Evolutionary conservation across 2,329 filamentous ascomycete genomes (phyloP).

Genomic region (Pseudodiploospora longispora): DNA sequence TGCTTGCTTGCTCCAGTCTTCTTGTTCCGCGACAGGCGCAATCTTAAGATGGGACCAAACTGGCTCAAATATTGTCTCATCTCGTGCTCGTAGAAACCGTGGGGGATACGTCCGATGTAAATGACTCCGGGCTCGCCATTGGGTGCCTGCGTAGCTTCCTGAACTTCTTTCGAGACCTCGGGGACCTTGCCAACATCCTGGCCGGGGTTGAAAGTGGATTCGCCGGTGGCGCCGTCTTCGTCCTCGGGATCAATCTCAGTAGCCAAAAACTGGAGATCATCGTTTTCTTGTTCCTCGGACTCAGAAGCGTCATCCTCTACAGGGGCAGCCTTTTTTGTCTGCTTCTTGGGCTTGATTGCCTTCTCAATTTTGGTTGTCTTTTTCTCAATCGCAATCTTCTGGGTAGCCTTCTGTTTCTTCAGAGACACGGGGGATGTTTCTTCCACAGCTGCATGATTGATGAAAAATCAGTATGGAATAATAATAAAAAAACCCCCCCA

Average conservation of each 20-base stretch:
- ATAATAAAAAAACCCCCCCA: conserved; percentile 10
- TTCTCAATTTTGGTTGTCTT: conserved; percentile 27
- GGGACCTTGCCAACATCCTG: conserved; percentile 45
- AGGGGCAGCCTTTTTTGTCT: conserved; percentile 21
- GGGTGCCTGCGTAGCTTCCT: conserved; percentile 33
- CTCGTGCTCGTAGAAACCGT: conserved; percentile 93
- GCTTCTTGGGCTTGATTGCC: conserved; percentile 18
- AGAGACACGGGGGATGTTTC: conserved; percentile 34
- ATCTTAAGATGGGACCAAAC: conserved; percentile 71
- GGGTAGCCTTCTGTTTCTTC: conserved; percentile 39
- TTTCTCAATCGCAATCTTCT: conserved; percentile 20
- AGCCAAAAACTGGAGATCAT: conserved; percentile 35
- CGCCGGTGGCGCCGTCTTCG: conserved; percentile 29
- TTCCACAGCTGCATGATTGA: conserved; percentile 27
- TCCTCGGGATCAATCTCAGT: conserved; percentile 37
- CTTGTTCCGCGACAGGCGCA: conserved; percentile 85
- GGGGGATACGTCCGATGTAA: conserved; percentile 84
- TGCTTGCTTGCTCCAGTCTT: conserved; percentile 88
- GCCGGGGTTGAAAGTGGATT: conserved; percentile 35
- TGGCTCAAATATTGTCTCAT: conserved; percentile 91
- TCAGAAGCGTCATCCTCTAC: conserved; percentile 19
- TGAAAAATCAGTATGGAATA: conserved; percentile 1
- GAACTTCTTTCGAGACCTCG: conserved; percentile 35
- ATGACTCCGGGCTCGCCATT: conserved; percentile 64
- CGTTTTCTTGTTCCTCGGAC: conserved; percentile 33